Conservation (phyloP, 2,329 filamentous ascomycete genomes). For the Elsinoe ampelina region DNA sequence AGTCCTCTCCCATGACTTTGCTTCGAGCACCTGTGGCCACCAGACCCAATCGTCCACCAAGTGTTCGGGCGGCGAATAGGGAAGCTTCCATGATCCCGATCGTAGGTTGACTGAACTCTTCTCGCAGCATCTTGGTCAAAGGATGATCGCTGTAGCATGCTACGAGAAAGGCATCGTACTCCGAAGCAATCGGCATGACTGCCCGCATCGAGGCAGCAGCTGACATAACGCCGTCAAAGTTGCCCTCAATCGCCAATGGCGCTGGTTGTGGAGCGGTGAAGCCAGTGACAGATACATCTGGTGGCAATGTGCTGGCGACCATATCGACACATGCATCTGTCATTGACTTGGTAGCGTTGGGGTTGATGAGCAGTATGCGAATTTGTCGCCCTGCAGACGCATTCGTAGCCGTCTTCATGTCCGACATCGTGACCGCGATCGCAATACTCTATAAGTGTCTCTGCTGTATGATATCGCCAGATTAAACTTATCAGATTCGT, state of each 20-base stretch:
- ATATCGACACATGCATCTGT: constrained; percentile 39
- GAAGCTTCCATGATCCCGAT: constrained; percentile 45
- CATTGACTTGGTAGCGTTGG: constrained; percentile 40
- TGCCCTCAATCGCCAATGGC: constrained; percentile 44
- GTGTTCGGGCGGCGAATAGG: constrained; percentile 41
- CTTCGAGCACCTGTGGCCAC: constrained; percentile 34
- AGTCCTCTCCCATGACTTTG: constrained; percentile 33
- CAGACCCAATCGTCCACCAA: constrained; percentile 40
- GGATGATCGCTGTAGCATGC: constrained; percentile 43
- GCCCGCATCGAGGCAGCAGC: constrained; percentile 41
- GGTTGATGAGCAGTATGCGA: constrained; percentile 41
- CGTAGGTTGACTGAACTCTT: constrained; percentile 37
- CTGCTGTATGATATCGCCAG: background rate
- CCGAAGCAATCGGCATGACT: constrained; percentile 34
- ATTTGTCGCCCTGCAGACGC: constrained; percentile 20
- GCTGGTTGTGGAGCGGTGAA: constrained; percentile 43
- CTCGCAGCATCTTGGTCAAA: constrained; percentile 38
- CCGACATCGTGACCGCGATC: background rate
- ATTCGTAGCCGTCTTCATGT: constrained; percentile 6
- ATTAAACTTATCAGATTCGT: background rate
- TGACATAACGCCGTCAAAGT: constrained; percentile 42
- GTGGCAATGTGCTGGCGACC: constrained; percentile 35
- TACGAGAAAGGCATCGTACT: constrained; percentile 41
- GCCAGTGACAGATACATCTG: constrained; percentile 39
- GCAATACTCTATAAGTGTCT: no score